phyloP scores from a whole-genome alignment of 192 early-diverging fungal species.

The Bifiguratus adelaidae region DNA sequence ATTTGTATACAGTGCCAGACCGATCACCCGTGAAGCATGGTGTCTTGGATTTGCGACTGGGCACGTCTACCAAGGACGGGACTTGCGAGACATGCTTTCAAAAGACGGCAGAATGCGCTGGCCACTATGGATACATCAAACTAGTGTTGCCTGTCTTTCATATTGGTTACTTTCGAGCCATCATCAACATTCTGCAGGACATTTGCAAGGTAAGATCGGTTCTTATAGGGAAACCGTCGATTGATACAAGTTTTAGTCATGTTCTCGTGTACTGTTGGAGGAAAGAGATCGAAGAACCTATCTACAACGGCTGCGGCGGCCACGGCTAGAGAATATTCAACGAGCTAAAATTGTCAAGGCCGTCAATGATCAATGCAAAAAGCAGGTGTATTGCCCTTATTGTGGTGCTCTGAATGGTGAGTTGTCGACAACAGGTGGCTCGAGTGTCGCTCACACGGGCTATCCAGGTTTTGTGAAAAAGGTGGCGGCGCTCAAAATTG shows the following conservation, averaged over 20 bases:
- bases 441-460: not conserved
- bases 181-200: conserved; percentile 83
- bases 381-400: conserved; percentile 70
- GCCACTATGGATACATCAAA: conserved; percentile 93
- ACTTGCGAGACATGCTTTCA: conserved; percentile 88
- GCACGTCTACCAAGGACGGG: conserved; percentile 73
- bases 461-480: conserved; percentile 84
- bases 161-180: conserved; percentile 92
- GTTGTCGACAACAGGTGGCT: not conserved
- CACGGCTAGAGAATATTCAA: conserved; percentile 74
- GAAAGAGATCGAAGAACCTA: conserved; percentile 65
- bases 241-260: conserved; percentile 41
- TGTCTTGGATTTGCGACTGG: conserved; percentile 84
- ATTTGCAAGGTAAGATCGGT: conserved; percentile 80
- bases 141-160: conserved; percentile 95
- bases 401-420: conserved; percentile 74
- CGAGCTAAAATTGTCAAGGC: conserved; percentile 69
- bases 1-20: conserved; percentile 64
- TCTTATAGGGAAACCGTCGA: conserved; percentile 1
- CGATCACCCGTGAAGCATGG: conserved; percentile 76
- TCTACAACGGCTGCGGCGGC: conserved; percentile 56
- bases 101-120: conserved; percentile 81
- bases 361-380: conserved; percentile 82
- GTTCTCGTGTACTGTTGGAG: conserved; percentile 78
- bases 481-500: conserved; percentile 86